phyloP scores from a whole-genome alignment of 2,329 filamentous ascomycete species.

The Curvularia hawaiiensis region DNA sequence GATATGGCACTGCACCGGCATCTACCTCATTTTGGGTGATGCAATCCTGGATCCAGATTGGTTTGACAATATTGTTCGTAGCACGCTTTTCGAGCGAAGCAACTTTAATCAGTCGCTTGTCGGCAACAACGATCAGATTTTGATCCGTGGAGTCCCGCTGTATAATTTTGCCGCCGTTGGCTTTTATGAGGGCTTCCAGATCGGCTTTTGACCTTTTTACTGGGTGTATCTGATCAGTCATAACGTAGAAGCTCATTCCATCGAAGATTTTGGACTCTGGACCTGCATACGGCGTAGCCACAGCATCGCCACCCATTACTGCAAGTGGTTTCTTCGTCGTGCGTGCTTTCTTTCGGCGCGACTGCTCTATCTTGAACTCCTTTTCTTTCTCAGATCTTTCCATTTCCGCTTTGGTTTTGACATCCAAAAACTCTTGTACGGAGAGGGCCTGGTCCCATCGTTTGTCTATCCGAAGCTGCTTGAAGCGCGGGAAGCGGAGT shows the following conservation, averaged over 20 bases:
- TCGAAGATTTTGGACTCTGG: conserved; percentile 71
- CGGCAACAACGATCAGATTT: conserved; percentile 74
- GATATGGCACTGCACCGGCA: conserved; percentile 57
- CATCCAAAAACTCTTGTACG: conserved; percentile 74
- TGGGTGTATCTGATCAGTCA: conserved; percentile 75
- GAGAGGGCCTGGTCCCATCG: conserved; percentile 81
- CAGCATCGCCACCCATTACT: conserved; percentile 68
- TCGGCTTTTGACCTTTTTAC: conserved; percentile 77
- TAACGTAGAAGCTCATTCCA: conserved; percentile 79
- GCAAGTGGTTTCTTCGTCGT: conserved; percentile 70
- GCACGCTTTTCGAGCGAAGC: conserved; percentile 79
- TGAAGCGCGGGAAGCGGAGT: conserved; percentile 89
- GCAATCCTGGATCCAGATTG: conserved; percentile 84
- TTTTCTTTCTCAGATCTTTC: conserved; percentile 64
- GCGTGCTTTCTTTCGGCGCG: conserved; percentile 66
- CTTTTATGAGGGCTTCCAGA: conserved; percentile 80
- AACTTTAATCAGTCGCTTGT: conserved; percentile 80
- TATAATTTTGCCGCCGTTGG: conserved; percentile 78
- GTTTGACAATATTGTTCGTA: conserved; percentile 73
- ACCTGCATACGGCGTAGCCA: conserved; percentile 60
- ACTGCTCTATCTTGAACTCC: conserved; percentile 72
- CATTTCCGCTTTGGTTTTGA: conserved; percentile 71
- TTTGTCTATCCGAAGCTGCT: conserved; percentile 79
- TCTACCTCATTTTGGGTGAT: conserved; percentile 65
- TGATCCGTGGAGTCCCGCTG: conserved; percentile 70